Conservation (phyloP, 164 flowering plant genomes). For the Pachysandra terminalis region DNA sequence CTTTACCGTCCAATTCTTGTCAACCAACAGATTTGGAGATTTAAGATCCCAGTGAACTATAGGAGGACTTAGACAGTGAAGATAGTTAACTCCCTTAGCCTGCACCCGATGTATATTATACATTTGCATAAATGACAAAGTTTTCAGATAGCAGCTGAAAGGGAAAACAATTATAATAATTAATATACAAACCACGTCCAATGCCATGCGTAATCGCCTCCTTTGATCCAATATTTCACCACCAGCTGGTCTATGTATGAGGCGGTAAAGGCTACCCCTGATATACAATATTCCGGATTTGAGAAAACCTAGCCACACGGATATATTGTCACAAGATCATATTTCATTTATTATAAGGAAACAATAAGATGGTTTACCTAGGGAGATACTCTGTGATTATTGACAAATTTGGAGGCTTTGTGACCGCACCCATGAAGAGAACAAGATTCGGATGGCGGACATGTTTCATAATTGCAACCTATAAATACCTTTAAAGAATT, state of each 20-base stretch:
- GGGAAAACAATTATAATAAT: background rate
- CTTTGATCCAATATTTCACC: conserved; percentile 80
- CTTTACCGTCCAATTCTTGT: conserved; percentile 95
- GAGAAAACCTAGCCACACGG: too few species aligned
- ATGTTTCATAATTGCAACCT: conserved; percentile 98
- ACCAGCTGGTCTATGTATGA: conserved; percentile 72
- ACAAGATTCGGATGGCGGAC: conserved; percentile 97
- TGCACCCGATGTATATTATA: conserved; percentile 26
- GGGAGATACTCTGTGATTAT: conserved; percentile 94
- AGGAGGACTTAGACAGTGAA: conserved; percentile 85
- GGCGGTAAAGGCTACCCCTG: conserved; percentile 93
- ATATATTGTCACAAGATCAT: background rate
- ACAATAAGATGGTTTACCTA: conserved; percentile 39
- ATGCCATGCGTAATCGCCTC: conserved; percentile 83
- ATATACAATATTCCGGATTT: conserved; percentile 12
- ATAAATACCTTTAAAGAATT: conserved; percentile 13
- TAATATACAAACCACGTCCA: conserved; percentile 84
- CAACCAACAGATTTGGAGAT: conserved; percentile 92
- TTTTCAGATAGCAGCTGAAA: background rate
- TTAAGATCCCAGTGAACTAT: conserved; percentile 97
- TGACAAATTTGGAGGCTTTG: conserved; percentile 85
- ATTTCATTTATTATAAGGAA: conserved; percentile 1
- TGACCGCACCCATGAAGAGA: conserved; percentile 99
- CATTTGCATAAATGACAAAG: background rate
- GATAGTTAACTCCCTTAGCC: conserved; percentile 97